Conservation (phyloP, 352 stramenopile genomes). For the Detonula confervacea region DNA sequence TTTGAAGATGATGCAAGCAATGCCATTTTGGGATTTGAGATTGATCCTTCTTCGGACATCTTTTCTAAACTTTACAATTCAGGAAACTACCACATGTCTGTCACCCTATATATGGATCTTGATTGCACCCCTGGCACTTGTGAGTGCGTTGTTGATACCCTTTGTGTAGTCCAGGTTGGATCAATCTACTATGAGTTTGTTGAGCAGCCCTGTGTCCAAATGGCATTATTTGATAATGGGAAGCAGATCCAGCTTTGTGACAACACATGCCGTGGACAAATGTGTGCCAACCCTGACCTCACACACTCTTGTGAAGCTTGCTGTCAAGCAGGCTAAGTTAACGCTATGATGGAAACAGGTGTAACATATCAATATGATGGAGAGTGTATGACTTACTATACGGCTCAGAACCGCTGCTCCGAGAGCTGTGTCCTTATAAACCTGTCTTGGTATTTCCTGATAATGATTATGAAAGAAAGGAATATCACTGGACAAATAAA, state of each 20-base stretch:
- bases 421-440: constrained; percentile 45
- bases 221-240: constrained; percentile 68
- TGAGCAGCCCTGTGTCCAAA: constrained; percentile 63
- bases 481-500: constrained; percentile 65
- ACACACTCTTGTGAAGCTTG: constrained; percentile 23
- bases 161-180: constrained; percentile 68
- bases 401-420: constrained; percentile 17
- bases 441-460: not conserved
- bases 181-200: constrained; percentile 80
- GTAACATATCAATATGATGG: constrained; percentile 22
- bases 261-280: constrained; percentile 34
- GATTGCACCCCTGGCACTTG: not conserved
- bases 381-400: constrained; percentile 32
- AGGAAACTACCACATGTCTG: constrained; percentile 43
- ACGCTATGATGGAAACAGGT: constrained; percentile 7
- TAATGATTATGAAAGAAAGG: constrained; percentile 41
- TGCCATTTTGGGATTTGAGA: constrained; percentile 31
- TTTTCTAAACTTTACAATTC: constrained; percentile 45
- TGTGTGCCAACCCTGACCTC: constrained; percentile 40
- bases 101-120: constrained; percentile 48
- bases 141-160: constrained; percentile 70
- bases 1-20: constrained; percentile 29
- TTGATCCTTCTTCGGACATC: constrained; percentile 28
- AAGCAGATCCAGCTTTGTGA: constrained; percentile 49
- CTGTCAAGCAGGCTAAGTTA: constrained; percentile 1